Conservation (phyloP, 495 filamentous ascomycete genomes). For the Bacidia gigantensis region DNA sequence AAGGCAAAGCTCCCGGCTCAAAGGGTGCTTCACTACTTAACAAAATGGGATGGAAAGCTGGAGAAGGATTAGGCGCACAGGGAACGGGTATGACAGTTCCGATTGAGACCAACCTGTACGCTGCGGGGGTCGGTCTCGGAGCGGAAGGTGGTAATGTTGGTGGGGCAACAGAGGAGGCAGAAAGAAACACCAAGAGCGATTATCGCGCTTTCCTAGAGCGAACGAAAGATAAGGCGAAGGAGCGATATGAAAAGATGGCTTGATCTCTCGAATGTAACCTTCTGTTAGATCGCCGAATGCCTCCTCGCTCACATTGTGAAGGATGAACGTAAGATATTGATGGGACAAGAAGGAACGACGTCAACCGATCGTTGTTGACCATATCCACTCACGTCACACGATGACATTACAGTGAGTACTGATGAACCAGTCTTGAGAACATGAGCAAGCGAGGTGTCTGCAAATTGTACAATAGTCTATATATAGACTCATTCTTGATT, state of each 20-base stretch:
- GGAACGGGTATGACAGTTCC: conserved; percentile 65
- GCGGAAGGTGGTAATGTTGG: conserved; percentile 73
- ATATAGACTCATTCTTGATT: too few relatives aligned
- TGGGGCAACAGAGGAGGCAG: conserved; percentile 69
- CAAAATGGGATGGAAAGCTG: conserved; percentile 84
- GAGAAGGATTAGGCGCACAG: conserved; percentile 66
- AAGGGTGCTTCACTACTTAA: conserved; percentile 74
- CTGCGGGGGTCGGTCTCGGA: conserved; percentile 71
- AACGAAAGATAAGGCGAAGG: conserved; percentile 65
- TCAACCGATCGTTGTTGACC: too few relatives aligned
- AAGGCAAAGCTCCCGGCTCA: conserved; percentile 37
- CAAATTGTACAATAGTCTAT: too few relatives aligned
- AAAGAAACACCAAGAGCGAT: conserved; percentile 51
- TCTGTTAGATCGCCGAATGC: neutral
- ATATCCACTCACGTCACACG: too few relatives aligned
- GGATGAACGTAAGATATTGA: neutral
- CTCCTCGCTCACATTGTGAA: too few relatives aligned
- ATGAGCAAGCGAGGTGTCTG: too few relatives aligned
- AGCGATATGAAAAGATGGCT: conserved; percentile 56
- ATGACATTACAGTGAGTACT: too few relatives aligned
- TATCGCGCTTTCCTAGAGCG: conserved; percentile 66
- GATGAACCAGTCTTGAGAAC: too few relatives aligned
- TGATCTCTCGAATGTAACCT: neutral
- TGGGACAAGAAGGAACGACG: neutral
- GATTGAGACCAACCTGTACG: conserved; percentile 66